Base-by-base conservation (phyloP, 768 basidiomycete genomes). In the Boletales sp. region DNA sequence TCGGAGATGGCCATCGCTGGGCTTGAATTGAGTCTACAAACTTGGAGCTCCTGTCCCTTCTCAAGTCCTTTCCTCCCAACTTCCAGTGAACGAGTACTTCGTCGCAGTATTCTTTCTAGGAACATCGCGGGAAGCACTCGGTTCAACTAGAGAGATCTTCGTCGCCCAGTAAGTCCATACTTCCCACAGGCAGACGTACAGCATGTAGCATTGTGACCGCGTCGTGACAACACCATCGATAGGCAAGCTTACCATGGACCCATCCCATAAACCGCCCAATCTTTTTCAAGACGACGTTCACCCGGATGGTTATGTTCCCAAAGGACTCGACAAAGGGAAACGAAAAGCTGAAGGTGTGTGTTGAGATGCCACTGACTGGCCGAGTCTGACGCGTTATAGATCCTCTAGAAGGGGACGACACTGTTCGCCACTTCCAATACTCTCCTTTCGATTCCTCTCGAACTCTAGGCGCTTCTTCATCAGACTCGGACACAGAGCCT, bases 261-360 rank as follows among this genome's bases (percentile, higher is more conserved):
- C 38, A 36, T 5, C 29, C 12, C 19, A 37, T 8, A 50, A 32
- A 48, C 58, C 58, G 15, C 61, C 55, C 21, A 37, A 52, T 10
- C 8, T 57, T 18, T 63, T 62, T 12, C 2, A 2, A 4, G 7
- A 36, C 4, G 21, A 44, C 13, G 17, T 24, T 5, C 31, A 50
- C 19, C 8, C 19, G 4, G 36, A 36, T 17, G 14, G 0, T 21
- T 21, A 42, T 19, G 10, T 40, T 53, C 34, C 61, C 14, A 44
- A 15, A 9, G 50, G 18, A 21, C 9, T 46, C 15, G 60, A 61
- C 41, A 61, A 61, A 35, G 61, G 61, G 5, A 60, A 61, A 37
- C 45, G 14, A 47, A 61, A 52, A 38, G 61, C 54, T 0, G 46
- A 57, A 29, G 61, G 60, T 57, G 12, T 19, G 48, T 14, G 7